A percentile compares a stretch with the other conserved stretches of the same genome.
phyloP scores from a whole-genome alignment of 75 land plant species.

The Sequoiadendron giganteum region DNA sequence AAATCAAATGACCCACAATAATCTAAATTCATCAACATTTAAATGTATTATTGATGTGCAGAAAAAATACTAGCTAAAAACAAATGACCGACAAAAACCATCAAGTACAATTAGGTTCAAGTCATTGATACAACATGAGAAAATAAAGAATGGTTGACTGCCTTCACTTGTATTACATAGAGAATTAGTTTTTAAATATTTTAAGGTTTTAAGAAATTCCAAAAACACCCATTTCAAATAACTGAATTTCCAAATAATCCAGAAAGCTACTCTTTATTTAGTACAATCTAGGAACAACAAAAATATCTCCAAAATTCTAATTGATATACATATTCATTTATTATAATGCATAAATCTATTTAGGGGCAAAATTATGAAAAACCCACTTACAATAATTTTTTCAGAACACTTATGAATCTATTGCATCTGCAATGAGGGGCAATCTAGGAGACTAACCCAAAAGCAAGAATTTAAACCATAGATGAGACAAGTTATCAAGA shows the following conservation, averaged over 20 bases:
- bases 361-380: not conserved
- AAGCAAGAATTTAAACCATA: conserved; percentile 64
- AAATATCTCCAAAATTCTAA: not conserved
- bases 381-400: not conserved
- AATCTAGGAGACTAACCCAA: conserved; percentile 68
- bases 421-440: conserved; percentile 87
- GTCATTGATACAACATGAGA: too few relatives aligned
- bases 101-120: too few relatives aligned
- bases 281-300: not conserved
- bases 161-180: too few relatives aligned
- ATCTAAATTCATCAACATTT: too few relatives aligned
- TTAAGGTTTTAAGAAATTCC: not conserved
- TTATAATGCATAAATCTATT: not conserved
- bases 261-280: not conserved
- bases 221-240: not conserved
- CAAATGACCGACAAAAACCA: too few relatives aligned
- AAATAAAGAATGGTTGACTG: too few relatives aligned
- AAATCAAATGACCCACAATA: too few relatives aligned
- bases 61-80: too few relatives aligned
- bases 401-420: conserved; percentile 70
- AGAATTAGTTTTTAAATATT: too few relatives aligned
- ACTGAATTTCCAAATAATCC: not conserved
- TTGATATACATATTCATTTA: not conserved
- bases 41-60: too few relatives aligned
- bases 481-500: conserved; percentile 58